phyloP scores from a whole-genome alignment of 805 yeast species.

The Candida ascalaphidarum region DNA sequence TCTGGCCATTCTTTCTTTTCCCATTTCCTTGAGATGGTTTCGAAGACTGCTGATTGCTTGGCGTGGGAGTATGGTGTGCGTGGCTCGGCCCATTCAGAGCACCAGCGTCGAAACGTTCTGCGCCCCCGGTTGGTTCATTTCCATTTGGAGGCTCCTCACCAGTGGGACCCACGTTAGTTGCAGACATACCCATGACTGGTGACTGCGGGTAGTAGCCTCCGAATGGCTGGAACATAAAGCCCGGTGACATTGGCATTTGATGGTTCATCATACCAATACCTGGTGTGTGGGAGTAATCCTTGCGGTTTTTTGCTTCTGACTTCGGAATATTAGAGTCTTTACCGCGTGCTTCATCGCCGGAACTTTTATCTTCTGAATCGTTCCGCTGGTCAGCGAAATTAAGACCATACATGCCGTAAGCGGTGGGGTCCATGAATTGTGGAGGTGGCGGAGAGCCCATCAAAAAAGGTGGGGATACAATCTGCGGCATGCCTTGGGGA shows the following conservation, averaged over 20 bases:
- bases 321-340: constrained; percentile 2
- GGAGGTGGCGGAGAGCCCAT: constrained; percentile 26
- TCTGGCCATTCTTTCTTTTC: constrained; percentile 13
- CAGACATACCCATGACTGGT: too few species aligned
- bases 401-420: constrained; percentile 24
- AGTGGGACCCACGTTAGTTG: too few species aligned
- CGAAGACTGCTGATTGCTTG: too few species aligned
- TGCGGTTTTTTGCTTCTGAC: constrained; percentile 4
- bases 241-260: constrained; percentile 14
- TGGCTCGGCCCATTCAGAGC: too few species aligned
- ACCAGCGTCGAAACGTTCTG: too few species aligned
- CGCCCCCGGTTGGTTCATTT: too few species aligned
- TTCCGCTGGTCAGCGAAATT: too few species aligned
- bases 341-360: constrained; percentile 1
- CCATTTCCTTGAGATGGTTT: too few species aligned
- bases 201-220: constrained; percentile 18
- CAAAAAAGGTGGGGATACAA: constrained; percentile 31
- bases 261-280: constrained; percentile 32
- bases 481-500: constrained; percentile 5
- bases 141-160: too few species aligned
- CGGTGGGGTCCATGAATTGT: constrained; percentile 28
- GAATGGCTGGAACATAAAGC: constrained; percentile 45
- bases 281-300: constrained; percentile 5
- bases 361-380: background rate
- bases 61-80: too few species aligned